Conservation (phyloP, 345 rosid species). For the Melaleuca quinquenervia region DNA sequence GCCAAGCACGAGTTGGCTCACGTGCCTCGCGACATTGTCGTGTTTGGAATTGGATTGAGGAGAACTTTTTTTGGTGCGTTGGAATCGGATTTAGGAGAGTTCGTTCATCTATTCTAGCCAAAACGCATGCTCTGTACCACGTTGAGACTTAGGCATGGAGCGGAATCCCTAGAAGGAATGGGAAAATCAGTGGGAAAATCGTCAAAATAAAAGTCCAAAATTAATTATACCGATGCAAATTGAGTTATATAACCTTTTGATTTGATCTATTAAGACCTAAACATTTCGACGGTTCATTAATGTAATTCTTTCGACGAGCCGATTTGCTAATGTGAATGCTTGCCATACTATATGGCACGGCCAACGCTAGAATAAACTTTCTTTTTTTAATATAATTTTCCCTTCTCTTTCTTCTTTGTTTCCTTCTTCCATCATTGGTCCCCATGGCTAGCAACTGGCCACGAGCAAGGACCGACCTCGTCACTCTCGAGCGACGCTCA, state of each 20-base stretch:
- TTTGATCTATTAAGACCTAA: rapidly evolving
- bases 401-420: too few relatives aligned
- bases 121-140: not conserved
- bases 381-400: too few relatives aligned
- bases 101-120: not conserved
- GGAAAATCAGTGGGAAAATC: not conserved
- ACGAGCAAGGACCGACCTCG: rapidly evolving
- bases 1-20: not conserved
- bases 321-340: rapidly evolving
- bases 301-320: rapidly evolving
- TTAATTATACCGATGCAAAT: rapidly evolving
- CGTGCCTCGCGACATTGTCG: not conserved
- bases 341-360: too few relatives aligned
- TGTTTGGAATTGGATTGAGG: not conserved
- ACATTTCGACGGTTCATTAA: rapidly evolving
- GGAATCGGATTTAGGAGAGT: not conserved
- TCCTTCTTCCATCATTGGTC: too few relatives aligned
- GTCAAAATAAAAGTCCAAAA: not conserved
- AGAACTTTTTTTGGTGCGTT: too few relatives aligned
- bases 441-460: too few relatives aligned
- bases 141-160: not conserved
- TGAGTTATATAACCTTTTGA: rapidly evolving
- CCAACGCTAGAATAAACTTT: too few relatives aligned
- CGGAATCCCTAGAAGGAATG: not conserved
- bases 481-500: rapidly evolving